Base-by-base conservation (phyloP, 1,139 yeast genomes). In the Candida tetrigidarum region DNA sequence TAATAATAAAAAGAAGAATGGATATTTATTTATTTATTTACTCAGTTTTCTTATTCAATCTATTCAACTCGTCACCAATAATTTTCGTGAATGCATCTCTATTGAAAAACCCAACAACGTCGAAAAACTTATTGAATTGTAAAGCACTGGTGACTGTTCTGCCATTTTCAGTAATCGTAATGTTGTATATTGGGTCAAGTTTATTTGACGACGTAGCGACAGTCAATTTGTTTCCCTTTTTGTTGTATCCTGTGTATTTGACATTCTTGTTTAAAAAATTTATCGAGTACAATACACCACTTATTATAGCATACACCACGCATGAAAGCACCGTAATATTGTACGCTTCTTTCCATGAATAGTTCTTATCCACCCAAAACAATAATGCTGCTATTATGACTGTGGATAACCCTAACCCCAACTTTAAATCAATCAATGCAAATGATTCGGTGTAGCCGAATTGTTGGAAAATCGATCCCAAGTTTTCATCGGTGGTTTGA, bases 371-470 rank as follows among this genome's bases (percentile, higher is more conserved):
- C 36, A 82, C 62, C 47, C 74, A 72, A 59, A 80, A 90, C 46
- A 90, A 78, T 5, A 70, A 62, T 1, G 78, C 96, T 2, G 96
- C 88, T 14, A 84, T 67, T 1, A 71, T 66, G 8, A 87, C 92
- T 2, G 90, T 80, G 10, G 74, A 52, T 55, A 82, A 84, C 0
- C 97, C 96, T 37, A 91, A 63, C 0, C 76, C 83, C 39, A 92
- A 71, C 55, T 86, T 84, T 22, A 77, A 65, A 58, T 91, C 96
- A 40, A 71, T 71, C 29, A 83, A 61, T 11, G 57, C 57, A 58
- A 81, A 84, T 16, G 82, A 71, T 61, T 89, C 89, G 12, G 65
- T 67, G 62, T 79, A 91, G 2, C 92, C 93, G 41, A 83, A 64
- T 38, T 75, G 69, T 15, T 70, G 67, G 48, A 89, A 63, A 2